phyloP scores from a whole-genome alignment of 352 stramenopile species.

The Elongisporangium anandrum region DNA sequence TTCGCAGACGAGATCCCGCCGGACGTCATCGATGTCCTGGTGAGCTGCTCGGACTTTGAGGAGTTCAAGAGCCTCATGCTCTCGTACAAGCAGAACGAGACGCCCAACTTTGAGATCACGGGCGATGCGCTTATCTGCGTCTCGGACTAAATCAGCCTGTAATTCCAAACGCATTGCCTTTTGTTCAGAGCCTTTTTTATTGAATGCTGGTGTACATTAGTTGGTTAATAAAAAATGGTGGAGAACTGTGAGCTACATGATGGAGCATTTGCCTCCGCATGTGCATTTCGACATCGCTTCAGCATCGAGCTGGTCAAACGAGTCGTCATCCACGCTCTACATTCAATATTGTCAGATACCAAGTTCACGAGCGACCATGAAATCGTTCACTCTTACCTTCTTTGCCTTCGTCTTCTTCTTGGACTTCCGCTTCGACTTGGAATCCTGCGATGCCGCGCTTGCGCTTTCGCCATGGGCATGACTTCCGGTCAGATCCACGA shows the following conservation, averaged over 20 bases:
- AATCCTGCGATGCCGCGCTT: neutral
- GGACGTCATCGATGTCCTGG: constrained; percentile 75
- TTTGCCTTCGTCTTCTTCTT: constrained; percentile 13
- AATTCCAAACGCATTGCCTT: neutral
- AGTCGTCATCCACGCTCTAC: constrained; percentile 9
- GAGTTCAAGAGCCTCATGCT: constrained; percentile 88
- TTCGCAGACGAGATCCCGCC: constrained; percentile 61
- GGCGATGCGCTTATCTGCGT: constrained; percentile 51
- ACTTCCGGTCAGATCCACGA: neutral
- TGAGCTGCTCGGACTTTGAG: constrained; percentile 84
- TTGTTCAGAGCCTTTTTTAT: neutral
- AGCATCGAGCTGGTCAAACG: constrained; percentile 39
- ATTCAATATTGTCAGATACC: neutral
- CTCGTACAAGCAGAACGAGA: constrained; percentile 83
- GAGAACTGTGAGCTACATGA: constrained; percentile 44
- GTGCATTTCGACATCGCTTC: constrained; percentile 68
- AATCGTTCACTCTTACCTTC: constrained; percentile 5
- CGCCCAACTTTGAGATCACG: constrained; percentile 70
- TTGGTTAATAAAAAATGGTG: constrained; percentile 8
- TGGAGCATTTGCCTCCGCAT: constrained; percentile 48
- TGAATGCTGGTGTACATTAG: neutral
- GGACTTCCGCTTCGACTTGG: constrained; percentile 1
- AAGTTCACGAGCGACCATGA: neutral
- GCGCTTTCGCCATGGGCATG: neutral
- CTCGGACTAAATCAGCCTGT: constrained; percentile 5